A percentile compares a stretch with the other conserved stretches of the same genome.
Evolutionary conservation across 352 stramenopile species (phyloP).

Genomic region (Phytophthora foliorum): DNA sequence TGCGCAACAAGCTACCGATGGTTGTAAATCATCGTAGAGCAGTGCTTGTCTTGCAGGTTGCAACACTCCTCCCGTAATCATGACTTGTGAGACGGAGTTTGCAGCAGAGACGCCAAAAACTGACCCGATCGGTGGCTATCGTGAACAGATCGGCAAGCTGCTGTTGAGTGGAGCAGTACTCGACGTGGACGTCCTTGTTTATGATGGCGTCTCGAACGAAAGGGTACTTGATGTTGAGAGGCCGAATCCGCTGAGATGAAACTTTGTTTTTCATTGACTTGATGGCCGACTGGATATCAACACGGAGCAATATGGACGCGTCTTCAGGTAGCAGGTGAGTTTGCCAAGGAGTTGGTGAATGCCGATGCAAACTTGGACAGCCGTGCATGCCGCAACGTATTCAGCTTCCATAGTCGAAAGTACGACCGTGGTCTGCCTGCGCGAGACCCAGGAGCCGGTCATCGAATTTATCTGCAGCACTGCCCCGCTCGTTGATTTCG

Average conservation of each 20-base stretch:
- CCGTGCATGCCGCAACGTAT: background rate
- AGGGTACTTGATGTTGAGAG: slow-evolving; percentile 18
- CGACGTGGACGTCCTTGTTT: slow-evolving; percentile 12
- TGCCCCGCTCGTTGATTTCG: background rate
- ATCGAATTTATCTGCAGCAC: background rate
- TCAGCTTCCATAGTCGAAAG: background rate
- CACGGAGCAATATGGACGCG: background rate
- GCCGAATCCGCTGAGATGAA: slow-evolving; percentile 3
- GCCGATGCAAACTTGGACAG: background rate
- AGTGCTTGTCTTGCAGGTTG: background rate
- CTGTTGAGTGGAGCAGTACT: slow-evolving; percentile 25
- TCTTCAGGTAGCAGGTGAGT: background rate
- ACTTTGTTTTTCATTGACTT: slow-evolving; percentile 22
- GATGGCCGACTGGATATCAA: background rate
- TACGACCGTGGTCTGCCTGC: background rate
- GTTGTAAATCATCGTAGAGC: background rate
- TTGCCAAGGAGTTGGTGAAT: background rate
- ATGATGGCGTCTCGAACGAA: slow-evolving; percentile 22
- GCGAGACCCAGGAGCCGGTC: background rate
- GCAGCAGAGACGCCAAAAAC: background rate
- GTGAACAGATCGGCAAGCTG: slow-evolving; percentile 20
- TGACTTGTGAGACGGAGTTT: slow-evolving; percentile 7
- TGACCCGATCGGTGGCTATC: slow-evolving; percentile 10
- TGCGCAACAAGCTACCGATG: background rate
- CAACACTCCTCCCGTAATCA: background rate